Evolutionary conservation across 2,329 filamentous ascomycete genomes (phyloP), one percentile per base, ranked within the genome.

Genomic region (Lasiodiplodia hormozganensis): DNA sequence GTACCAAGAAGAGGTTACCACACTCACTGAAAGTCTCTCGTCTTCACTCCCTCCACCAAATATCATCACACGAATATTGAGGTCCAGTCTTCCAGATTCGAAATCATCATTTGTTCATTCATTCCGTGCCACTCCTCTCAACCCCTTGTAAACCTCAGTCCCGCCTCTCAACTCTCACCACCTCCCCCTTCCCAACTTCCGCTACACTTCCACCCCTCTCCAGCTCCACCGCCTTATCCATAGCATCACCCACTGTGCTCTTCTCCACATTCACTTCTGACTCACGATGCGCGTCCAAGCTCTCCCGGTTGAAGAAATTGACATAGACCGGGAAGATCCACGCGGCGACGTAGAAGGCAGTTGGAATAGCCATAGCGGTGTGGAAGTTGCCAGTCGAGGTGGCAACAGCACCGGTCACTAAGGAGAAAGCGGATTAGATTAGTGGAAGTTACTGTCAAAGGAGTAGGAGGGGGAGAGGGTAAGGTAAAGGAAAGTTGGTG

Each of bases 291-390:
- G 53, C 65, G 36, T 69, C 70, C 31, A 68, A 31, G 25, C 62
- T 62, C n/a, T 69, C 47, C 23, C 14, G 54, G 49, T 72, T 72
- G 66, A 69, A 72, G 8, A 70, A 57, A 49, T 71, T 72, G 7
- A 62, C 40, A 65, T 72, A 72, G 0, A 72, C 34, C 0, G 71
- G 71, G 34, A 69, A 72, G 21, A 72, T 54, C 67, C 64, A 70
- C 4, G 70, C 70, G 14, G 65, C 58, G 16, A 72, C 69, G 54
- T 72, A 71, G 36, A 72, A 72, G 14, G 70, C 69, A 3, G 71
- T 70, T 1, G 70, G 71, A 25, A 72, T 71, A 4, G 70, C 71
- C 71, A 72, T 72, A 1, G 70, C 70, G 40, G 68, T 70, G 58
- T 71, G 71, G 47, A 69, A 72, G 65, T 60, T 70, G 3, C 71